phyloP scores from a whole-genome alignment of 257 asterid genomes.

The Nicotiana noctiflora region DNA sequence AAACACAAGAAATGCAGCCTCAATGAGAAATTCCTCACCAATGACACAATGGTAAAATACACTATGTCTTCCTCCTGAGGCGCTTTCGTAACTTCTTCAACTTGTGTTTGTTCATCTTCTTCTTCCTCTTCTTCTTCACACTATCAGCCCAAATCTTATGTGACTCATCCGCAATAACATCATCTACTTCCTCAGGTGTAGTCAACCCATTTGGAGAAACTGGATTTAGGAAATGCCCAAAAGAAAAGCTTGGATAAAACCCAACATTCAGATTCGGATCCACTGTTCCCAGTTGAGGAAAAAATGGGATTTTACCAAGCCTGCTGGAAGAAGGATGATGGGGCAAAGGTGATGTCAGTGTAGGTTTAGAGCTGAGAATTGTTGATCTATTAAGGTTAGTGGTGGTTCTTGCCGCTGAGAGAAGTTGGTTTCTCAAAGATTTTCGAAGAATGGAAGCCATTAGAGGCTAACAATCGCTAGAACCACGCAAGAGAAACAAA shows the following conservation, averaged over 20 bases:
- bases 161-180: conserved; percentile 26
- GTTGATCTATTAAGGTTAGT: conserved; percentile 9
- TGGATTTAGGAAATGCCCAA: conserved; percentile 49
- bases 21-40: conserved; percentile 8
- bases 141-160: conserved; percentile 60
- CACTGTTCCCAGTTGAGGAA: conserved; percentile 10
- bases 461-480: neutral
- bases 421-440: conserved; percentile 40
- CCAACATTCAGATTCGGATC: conserved; percentile 13
- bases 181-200: conserved; percentile 21
- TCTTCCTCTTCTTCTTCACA: conserved; percentile 86
- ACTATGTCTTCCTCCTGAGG: conserved; percentile 42
- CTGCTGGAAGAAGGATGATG: conserved; percentile 4
- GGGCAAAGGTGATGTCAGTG: conserved; percentile 16
- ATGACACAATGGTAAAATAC: neutral
- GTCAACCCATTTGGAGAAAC: conserved; percentile 18
- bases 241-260: conserved; percentile 47
- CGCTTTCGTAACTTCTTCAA: conserved; percentile 72
- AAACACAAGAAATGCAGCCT: neutral
- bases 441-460: conserved; percentile 46
- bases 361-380: conserved; percentile 19
- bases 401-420: conserved; percentile 28
- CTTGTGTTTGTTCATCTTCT: conserved; percentile 91
- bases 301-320: conserved; percentile 14
- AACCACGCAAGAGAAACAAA: neutral